Conservation (phyloP, 2,329 filamentous ascomycete genomes). For the Albophoma yamanashiensis region DNA sequence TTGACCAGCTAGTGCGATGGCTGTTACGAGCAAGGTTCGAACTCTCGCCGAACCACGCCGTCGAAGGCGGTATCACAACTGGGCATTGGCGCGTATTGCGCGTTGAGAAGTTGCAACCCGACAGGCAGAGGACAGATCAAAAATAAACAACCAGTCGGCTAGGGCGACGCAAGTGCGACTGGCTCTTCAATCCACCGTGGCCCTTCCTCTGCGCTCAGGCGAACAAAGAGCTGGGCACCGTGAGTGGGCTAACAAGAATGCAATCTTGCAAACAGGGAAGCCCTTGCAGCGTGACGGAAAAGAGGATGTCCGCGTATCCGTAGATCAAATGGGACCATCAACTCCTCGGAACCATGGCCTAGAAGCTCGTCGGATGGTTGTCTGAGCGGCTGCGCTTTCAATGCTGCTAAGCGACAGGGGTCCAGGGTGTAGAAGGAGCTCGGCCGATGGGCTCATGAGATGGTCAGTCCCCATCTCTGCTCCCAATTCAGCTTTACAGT, state of each 20-base stretch:
- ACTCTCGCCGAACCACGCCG: slow-evolving; percentile 1
- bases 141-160: not conserved
- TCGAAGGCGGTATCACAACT: slow-evolving; percentile 2
- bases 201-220: not conserved
- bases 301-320: not conserved
- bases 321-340: not conserved
- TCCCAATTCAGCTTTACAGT: not conserved
- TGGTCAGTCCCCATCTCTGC: not conserved
- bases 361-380: not conserved
- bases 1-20: not conserved
- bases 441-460: not conserved
- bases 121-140: not conserved
- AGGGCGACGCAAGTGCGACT: slow-evolving; percentile 2
- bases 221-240: not conserved
- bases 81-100: slow-evolving; percentile 1
- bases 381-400: not conserved
- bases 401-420: not conserved
- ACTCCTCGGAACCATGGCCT: slow-evolving; percentile 2
- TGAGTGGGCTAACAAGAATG: not conserved
- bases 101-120: not conserved
- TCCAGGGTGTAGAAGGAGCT: not conserved
- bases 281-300: slow-evolving; percentile 1
- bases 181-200: not conserved
- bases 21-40: slow-evolving; percentile 2
- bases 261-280: not conserved